Conservation (phyloP, 139 green algal genomes). For the Chlamydomonas incerta region DNA sequence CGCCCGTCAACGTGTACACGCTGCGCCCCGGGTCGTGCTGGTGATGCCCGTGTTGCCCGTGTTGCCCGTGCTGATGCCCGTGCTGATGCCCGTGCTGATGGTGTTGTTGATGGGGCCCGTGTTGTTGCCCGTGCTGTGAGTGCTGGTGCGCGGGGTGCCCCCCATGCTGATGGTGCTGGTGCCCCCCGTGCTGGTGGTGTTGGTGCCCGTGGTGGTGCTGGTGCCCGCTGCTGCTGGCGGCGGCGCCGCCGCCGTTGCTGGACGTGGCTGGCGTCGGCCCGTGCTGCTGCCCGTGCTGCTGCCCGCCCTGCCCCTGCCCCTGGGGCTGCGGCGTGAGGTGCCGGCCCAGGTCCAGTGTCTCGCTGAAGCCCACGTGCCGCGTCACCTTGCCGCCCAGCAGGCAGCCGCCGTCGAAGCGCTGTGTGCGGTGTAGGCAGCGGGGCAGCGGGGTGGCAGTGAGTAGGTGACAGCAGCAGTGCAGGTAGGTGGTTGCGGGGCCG, state of each 20-base stretch:
- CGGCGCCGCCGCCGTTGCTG: neutral
- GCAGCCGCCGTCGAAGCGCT: slow-evolving; percentile 40
- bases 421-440: neutral
- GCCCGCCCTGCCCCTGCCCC: neutral
- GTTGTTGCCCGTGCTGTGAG: neutral
- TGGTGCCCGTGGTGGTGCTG: neutral
- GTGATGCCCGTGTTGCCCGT: neutral
- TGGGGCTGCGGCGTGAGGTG: slow-evolving; percentile 64
- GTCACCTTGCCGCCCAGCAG: slow-evolving; percentile 76
- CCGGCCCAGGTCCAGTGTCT: slow-evolving; percentile 73
- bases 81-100: neutral
- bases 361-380: slow-evolving; percentile 80
- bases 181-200: neutral
- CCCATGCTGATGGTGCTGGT: neutral
- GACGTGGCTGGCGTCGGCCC: neutral
- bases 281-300: neutral
- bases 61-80: slow-evolving; percentile 7
- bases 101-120: neutral
- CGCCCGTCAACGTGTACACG: slow-evolving; percentile 82
- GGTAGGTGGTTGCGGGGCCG: no score
- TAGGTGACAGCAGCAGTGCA: no score
- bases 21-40: neutral
- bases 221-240: neutral
- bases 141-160: no score
- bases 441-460: no score